A percentile compares a stretch with the other conserved stretches of the same genome.
These are phyloP conservation scores for Rhexocercosporidium sp. DNA, from an alignment of 2,329 filamentous ascomycete species.

Conservation along the genomic window DNA sequence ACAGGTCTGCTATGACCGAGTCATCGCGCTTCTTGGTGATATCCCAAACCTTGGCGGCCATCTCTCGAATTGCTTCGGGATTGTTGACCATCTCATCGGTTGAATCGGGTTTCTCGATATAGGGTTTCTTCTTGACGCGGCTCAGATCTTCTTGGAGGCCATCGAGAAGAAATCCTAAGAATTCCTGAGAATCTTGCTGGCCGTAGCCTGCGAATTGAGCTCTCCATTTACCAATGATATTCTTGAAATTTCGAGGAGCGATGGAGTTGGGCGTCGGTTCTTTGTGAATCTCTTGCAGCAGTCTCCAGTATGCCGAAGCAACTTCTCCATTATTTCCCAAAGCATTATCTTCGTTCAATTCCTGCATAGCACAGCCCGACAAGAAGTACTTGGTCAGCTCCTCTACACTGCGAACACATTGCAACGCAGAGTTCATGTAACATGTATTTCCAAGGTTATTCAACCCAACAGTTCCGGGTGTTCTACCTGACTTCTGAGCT, in stretches of 20 bases:
- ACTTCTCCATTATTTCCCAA: slow-evolving; percentile 86
- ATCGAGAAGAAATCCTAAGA: slow-evolving; percentile 92
- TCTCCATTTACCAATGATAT: slow-evolving; percentile 78
- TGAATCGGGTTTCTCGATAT: slow-evolving; percentile 96
- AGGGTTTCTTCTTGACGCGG: slow-evolving; percentile 92
- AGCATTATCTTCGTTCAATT: slow-evolving; percentile 86
- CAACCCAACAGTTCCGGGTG: slow-evolving; percentile 79
- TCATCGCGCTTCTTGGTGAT: slow-evolving; percentile 93
- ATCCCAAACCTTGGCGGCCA: slow-evolving; percentile 88
- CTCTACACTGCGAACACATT: slow-evolving; percentile 92
- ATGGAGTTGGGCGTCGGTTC: slow-evolving; percentile 70
- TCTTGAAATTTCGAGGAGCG: slow-evolving; percentile 82
- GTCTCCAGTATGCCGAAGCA: slow-evolving; percentile 78
- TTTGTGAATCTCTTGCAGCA: slow-evolving; percentile 80
- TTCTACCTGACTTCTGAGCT: slow-evolving; percentile 69
- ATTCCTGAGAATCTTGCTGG: slow-evolving; percentile 97
- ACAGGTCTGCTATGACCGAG: slow-evolving; percentile 92
- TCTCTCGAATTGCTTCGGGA: slow-evolving; percentile 76
- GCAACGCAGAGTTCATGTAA: slow-evolving; percentile 98
- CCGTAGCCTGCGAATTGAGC: slow-evolving; percentile 91
- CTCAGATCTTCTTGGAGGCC: slow-evolving; percentile 95
- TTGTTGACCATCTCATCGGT: slow-evolving; percentile 95
- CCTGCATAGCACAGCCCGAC: slow-evolving; percentile 71
- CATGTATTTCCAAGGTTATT: slow-evolving; percentile 95
- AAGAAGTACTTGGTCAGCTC: slow-evolving; percentile 94